Base-by-base conservation (phyloP, 148 eudicot species). In the Fagopyrum esculentum region DNA sequence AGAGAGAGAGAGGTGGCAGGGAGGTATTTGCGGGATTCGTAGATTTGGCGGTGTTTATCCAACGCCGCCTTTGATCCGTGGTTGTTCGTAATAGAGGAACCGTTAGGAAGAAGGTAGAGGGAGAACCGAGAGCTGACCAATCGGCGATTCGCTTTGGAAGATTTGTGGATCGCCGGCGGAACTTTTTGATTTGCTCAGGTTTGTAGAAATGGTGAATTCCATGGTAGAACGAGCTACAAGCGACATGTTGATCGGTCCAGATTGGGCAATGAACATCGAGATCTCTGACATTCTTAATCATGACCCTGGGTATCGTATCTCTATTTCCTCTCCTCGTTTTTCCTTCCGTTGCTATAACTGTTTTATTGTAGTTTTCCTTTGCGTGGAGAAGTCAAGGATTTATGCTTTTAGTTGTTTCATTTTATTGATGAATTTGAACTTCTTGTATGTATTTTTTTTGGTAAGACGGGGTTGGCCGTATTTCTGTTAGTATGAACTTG, bases 241-340 rank as follows among this genome's bases (percentile, higher is more conserved):
- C 81, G 86, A 84, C 60, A 83, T 91, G 93, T 85, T 94, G 69
- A 91, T 94, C 75, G 98, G 98, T 46, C 96, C 98, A 10, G 98
- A 94, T 90, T 94, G 98, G 98, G 98, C 98, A 6, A 89, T 89
- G 89, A 94, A 91, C 52, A 81, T 94, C 72, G 98, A 94, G 97
- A 94, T 94, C 86, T 94, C 97, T 78, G 97, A 94, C 74, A 88
- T 88, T 79, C 90, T 91, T 78, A 94, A 94, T 86, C 93, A 82
- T 48, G 93, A 94, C 79, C 98, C 89, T 73, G 85, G 85, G 98
- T 94, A 91, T 66, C 19, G 71, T 66, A 40, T 19, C 16, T 43
- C 71, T 66, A 45, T 66, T n/a, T 12, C 12, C 19, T 13, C 13
- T 43, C 17, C n/a, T 40, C 45, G 15, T 66, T 15, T 6, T 43